Base-by-base conservation (phyloP, 2,329 filamentous ascomycete genomes). In the Penicillium sclerotigenum region DNA sequence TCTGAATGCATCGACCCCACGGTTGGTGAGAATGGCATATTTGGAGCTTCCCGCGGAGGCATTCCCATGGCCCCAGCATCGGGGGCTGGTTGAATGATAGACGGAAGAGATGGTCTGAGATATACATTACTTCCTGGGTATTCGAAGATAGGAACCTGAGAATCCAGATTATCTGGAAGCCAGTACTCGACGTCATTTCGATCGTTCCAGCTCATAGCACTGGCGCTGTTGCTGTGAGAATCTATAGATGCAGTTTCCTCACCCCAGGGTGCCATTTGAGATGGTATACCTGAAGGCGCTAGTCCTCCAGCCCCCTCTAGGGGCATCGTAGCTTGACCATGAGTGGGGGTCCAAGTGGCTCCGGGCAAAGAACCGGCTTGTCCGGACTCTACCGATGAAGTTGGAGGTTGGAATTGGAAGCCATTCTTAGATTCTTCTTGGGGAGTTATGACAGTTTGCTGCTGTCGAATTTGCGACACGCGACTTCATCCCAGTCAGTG, bases 401-500 rank as follows among this genome's bases (percentile, higher is more conserved):
- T 48, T 5, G 65, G 58, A 36, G 56, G 51, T 57, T 67, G 68
- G 38, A 68, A 69, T 13, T 62, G 61, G 34, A 66, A 65, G 24
- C 55, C 43, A 43, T 64, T 57, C 46, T 64, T 61, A 8, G 62
- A 49, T 22, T 45, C 46, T 29, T 59, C 61, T 26, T 61, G 61
- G 3, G 66, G 41, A 28, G 42, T 58, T 50, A 54, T 65, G 47
- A 45, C 28, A 46, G 56, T 69, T 54, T 74, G 71, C 54, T 74
- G 71, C 43, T 71, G 68, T 50, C 71, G 66, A 49, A 75, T 74
- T 63, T 75, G 71, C 18, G 68, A 66, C 31, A 75, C 68, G 31
- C 74, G 72, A 56, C 74, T 75, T 49, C 6, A 45, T 34, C 31
- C 29, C 18, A 28, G 36, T 41, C 47, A 40, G 54, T 59, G 59